phyloP scores from a whole-genome alignment of 345 rosid species.

The Linum usitatissimum region DNA sequence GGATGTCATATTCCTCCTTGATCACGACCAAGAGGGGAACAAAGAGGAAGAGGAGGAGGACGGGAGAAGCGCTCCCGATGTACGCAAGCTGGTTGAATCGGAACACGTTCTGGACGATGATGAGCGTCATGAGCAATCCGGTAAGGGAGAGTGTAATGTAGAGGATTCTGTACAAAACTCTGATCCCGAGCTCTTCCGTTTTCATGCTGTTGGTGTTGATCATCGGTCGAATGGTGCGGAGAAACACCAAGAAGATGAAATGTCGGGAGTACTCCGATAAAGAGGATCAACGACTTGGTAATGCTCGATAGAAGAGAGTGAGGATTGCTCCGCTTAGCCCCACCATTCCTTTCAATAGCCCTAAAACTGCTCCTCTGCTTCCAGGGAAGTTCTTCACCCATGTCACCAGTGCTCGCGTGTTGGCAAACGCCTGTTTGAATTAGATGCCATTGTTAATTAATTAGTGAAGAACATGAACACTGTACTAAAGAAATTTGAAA shows the following conservation, averaged over 20 bases:
- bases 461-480: no score
- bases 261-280: not conserved
- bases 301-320: not conserved
- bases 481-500: no score
- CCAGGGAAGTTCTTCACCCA: slow-evolving; percentile 3
- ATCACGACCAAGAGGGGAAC: not conserved
- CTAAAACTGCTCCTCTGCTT: not conserved
- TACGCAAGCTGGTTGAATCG: not conserved
- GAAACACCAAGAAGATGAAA: not conserved
- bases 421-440: not conserved
- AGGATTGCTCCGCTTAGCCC: not conserved
- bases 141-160: not conserved
- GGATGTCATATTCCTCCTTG: not conserved
- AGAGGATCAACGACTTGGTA: not conserved
- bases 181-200: not conserved
- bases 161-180: not conserved
- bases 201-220: not conserved
- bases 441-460: no score
- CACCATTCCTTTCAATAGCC: not conserved
- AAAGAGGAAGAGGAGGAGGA: not conserved
- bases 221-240: not conserved
- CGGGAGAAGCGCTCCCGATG: not conserved
- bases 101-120: not conserved
- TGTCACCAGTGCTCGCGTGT: not conserved
- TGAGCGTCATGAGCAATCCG: not conserved